Percentiles rank a stretch among this genome's conserved stretches.
Conservation (phyloP, 345 rosid genomes). For the Populus davidiana region DNA sequence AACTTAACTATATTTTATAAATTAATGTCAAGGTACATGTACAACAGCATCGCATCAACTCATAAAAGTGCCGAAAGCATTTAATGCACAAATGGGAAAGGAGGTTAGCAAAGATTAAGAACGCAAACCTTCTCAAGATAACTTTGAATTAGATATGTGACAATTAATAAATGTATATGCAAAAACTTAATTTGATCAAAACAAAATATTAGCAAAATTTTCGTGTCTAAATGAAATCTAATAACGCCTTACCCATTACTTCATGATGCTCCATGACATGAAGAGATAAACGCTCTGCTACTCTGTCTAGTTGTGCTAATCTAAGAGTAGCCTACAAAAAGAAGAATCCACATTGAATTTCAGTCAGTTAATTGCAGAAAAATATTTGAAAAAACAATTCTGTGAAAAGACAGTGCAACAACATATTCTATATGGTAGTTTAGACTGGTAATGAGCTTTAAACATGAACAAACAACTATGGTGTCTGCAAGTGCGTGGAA, state of each 20-base stretch:
- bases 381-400: constrained; percentile 3
- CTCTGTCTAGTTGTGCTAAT: constrained; percentile 83
- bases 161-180: not conserved
- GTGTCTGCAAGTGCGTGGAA: not conserved
- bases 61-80: not conserved
- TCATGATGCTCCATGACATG: constrained; percentile 96
- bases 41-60: not conserved
- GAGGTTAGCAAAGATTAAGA: not conserved
- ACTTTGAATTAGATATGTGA: not conserved
- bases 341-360: constrained; percentile 4
- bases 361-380: constrained; percentile 9
- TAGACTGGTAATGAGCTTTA: not conserved
- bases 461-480: not conserved
- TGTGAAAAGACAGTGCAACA: not conserved
- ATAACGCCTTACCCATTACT: constrained; percentile 80
- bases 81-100: not conserved
- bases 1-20: not conserved
- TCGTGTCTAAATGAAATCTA: not conserved
- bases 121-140: not conserved
- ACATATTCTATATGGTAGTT: not conserved
- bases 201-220: not conserved
- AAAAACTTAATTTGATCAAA: not conserved
- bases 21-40: not conserved
- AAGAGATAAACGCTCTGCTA: constrained; percentile 68
- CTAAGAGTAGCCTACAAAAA: constrained; percentile 74